These are phyloP conservation scores for Diaporthe destruens DNA, from an alignment of 2,329 filamentous ascomycete genomes.

Conservation along the genomic window DNA sequence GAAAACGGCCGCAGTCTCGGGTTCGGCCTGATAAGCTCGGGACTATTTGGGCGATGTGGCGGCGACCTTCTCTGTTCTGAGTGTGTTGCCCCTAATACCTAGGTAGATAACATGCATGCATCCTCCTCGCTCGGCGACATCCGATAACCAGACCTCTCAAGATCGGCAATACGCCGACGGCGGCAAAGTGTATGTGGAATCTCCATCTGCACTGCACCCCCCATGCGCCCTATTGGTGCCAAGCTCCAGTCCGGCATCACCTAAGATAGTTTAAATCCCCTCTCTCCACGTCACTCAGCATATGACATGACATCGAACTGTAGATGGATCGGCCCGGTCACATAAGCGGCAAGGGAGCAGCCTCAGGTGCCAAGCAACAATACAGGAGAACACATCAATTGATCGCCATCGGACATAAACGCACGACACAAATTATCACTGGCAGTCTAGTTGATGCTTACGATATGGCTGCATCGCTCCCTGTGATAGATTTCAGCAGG, in stretches of 20 bases:
- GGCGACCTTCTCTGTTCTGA: not conserved
- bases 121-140: conserved; percentile 7
- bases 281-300: not conserved
- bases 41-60: not conserved
- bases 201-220: no score
- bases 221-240: conserved; percentile 29
- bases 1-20: not conserved
- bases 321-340: not conserved
- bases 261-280: conserved; percentile 9
- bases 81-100: conserved; percentile 7
- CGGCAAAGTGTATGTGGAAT: conserved; percentile 6
- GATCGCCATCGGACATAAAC: no score
- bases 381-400: not conserved
- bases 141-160: conserved; percentile 36
- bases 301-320: not conserved
- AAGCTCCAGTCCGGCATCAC: conserved; percentile 22
- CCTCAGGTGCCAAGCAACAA: not conserved
- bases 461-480: conserved; percentile 29
- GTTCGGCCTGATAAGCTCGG: conserved; percentile 21
- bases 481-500: conserved; percentile 40
- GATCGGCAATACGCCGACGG: conserved; percentile 24
- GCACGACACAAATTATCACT: not conserved
- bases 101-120: conserved; percentile 26
- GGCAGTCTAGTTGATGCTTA: not conserved
- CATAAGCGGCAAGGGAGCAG: not conserved